These are phyloP conservation scores for Fusarium heterosporum DNA, from an alignment of 2,329 filamentous ascomycete species.

Conservation along the genomic window DNA sequence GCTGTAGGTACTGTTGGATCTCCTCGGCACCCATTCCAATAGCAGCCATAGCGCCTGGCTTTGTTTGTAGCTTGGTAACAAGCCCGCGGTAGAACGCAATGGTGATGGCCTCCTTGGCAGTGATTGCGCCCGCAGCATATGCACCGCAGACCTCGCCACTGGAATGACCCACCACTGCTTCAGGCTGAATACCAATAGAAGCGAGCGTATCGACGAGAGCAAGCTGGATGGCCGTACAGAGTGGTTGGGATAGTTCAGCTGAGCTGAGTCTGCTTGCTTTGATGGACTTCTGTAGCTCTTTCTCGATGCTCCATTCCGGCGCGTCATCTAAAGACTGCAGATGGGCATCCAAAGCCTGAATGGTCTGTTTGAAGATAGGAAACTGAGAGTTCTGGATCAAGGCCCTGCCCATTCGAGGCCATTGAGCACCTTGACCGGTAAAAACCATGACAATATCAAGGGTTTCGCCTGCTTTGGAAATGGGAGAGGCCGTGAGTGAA, in stretches of 20 bases:
- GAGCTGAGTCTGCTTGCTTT: not conserved
- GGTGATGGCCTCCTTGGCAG: not conserved
- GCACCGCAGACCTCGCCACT: conserved; percentile 4
- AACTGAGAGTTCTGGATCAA: not conserved
- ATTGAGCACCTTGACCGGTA: conserved; percentile 7
- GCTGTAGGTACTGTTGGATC: not conserved
- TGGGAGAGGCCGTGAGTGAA: not conserved
- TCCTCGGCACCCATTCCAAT: not conserved
- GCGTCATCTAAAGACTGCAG: not conserved
- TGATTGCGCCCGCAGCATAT: not conserved
- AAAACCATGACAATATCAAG: conserved; percentile 1
- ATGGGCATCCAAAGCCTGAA: not conserved
- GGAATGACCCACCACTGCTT: conserved; percentile 4
- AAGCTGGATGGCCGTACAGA: conserved; percentile 1
- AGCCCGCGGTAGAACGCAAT: conserved; percentile 3
- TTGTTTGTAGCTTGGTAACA: not conserved
- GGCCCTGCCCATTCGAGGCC: not conserved
- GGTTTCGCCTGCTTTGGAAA: not conserved
- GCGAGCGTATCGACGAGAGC: not conserved
- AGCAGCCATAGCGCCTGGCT: conserved; percentile 6
- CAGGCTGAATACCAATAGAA: not conserved
- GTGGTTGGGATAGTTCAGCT: not conserved
- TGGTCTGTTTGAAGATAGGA: not conserved
- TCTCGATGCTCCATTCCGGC: not conserved
- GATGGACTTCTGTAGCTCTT: not conserved